phyloP scores from a whole-genome alignment of 306 rosid species.

The Alnus rubra region DNA sequence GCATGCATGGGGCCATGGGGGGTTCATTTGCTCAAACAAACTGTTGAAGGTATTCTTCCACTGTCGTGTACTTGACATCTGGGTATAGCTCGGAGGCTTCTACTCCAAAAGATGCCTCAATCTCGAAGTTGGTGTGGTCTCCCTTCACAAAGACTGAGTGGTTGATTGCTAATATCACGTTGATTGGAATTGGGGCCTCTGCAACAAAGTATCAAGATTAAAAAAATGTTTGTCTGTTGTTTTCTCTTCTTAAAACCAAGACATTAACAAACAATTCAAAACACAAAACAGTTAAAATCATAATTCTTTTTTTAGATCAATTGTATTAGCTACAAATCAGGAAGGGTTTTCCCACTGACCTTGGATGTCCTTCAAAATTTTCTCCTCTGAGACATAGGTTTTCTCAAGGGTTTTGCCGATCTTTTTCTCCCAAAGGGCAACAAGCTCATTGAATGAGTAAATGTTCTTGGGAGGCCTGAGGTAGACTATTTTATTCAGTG shows the following conservation, averaged over 20 bases:
- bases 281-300: too few relatives aligned
- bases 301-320: too few relatives aligned
- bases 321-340: too few relatives aligned
- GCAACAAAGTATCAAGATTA: constrained; percentile 17
- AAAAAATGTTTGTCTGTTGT: background rate
- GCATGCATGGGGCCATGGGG: too few relatives aligned
- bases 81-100: constrained; percentile 84
- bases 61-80: constrained; percentile 79
- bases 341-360: constrained; percentile 35
- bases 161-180: constrained; percentile 59
- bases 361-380: constrained; percentile 68
- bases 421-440: constrained; percentile 87
- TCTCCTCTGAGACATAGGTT: constrained; percentile 60
- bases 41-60: constrained; percentile 69
- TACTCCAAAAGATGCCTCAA: constrained; percentile 78
- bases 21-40: constrained; percentile 49
- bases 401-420: constrained; percentile 75
- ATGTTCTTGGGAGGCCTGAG: constrained; percentile 68
- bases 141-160: constrained; percentile 82
- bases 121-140: constrained; percentile 79
- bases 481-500: constrained; percentile 81
- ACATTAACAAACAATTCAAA: too few relatives aligned
- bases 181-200: constrained; percentile 74
- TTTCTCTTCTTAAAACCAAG: too few relatives aligned
- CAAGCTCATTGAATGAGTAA: constrained; percentile 73